Percentiles rank a stretch among this genome's conserved stretches.
phyloP scores from a whole-genome alignment of 1,284 basidiomycete species.

The Fistulina hepatica region DNA sequence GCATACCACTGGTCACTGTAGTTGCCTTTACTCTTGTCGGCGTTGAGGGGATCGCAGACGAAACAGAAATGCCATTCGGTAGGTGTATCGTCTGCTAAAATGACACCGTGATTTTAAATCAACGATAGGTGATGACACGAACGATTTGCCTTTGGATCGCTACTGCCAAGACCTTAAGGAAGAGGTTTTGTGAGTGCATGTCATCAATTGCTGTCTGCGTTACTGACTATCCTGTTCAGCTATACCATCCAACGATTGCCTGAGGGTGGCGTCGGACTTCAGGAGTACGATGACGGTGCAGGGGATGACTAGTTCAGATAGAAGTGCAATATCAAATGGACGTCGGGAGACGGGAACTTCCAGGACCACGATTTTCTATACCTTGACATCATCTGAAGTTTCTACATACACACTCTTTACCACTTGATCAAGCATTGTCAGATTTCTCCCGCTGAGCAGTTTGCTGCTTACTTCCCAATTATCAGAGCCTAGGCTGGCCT shows the following conservation, averaged over 20 bases:
- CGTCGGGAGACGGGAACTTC: too few relatives aligned
- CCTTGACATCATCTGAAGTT: too few relatives aligned
- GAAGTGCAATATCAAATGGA: constrained; percentile 1
- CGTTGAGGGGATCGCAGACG: constrained; percentile 85
- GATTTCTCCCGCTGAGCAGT: too few relatives aligned
- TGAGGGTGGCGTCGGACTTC: constrained; percentile 59
- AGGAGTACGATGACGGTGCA: constrained; percentile 62
- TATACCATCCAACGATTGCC: constrained; percentile 70
- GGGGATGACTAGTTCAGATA: constrained; percentile 53
- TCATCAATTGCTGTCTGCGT: constrained; percentile 8
- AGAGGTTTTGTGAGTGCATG: constrained; percentile 59
- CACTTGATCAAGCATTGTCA: too few relatives aligned
- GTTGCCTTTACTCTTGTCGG: constrained; percentile 88
- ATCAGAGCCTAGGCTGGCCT: too few relatives aligned
- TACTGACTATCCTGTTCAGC: constrained; percentile 26
- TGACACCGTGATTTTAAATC: constrained; percentile 5
- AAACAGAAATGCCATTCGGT: constrained; percentile 88
- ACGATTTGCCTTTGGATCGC: constrained; percentile 68
- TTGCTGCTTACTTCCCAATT: too few relatives aligned
- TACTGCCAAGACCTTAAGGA: constrained; percentile 80
- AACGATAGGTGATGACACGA: constrained; percentile 45
- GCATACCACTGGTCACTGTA: constrained; percentile 73
- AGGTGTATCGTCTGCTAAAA: constrained; percentile 15
- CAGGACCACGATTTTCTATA: too few relatives aligned
- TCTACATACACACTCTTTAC: too few relatives aligned